phyloP scores from a whole-genome alignment of 768 basidiomycete genomes.

The Termitomyces sp. region DNA sequence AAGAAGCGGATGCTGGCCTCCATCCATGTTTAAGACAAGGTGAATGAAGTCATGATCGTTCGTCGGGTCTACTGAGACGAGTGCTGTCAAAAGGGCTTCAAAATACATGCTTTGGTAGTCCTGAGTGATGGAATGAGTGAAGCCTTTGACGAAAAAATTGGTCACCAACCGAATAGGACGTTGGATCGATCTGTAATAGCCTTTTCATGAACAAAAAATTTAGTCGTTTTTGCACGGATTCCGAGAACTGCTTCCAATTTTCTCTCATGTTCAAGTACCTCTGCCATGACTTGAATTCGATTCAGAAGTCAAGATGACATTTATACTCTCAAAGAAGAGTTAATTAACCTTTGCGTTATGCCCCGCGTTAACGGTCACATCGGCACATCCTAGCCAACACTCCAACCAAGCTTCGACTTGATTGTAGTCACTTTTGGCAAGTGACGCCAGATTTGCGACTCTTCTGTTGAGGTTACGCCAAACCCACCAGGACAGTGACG shows the following conservation, averaged over 20 bases:
- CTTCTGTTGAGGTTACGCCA: constrained; percentile 39
- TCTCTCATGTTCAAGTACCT: constrained; percentile 44
- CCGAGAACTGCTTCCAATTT: constrained; percentile 40
- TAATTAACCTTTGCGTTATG: constrained; percentile 18
- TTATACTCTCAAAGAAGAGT: not conserved
- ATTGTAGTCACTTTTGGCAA: constrained; percentile 12
- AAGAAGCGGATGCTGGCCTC: constrained; percentile 20
- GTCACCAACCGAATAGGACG: constrained; percentile 48
- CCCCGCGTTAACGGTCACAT: constrained; percentile 41
- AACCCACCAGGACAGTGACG: constrained; percentile 19
- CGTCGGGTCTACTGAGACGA: constrained; percentile 41
- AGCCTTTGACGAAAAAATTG: not conserved
- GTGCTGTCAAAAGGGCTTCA: constrained; percentile 44
- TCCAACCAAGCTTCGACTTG: constrained; percentile 57
- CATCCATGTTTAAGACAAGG: constrained; percentile 43
- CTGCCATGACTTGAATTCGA: constrained; percentile 51
- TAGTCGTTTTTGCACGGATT: constrained; percentile 42
- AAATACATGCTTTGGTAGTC: constrained; percentile 44
- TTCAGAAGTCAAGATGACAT: not conserved
- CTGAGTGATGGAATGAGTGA: constrained; percentile 23
- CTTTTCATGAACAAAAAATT: constrained; percentile 57
- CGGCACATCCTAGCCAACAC: constrained; percentile 71
- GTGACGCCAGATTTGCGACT: constrained; percentile 28
- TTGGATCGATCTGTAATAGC: constrained; percentile 53
- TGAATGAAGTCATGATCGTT: constrained; percentile 57